phyloP scores from a whole-genome alignment of 169 alveolate species.

The Besnoitia besnoiti region DNA sequence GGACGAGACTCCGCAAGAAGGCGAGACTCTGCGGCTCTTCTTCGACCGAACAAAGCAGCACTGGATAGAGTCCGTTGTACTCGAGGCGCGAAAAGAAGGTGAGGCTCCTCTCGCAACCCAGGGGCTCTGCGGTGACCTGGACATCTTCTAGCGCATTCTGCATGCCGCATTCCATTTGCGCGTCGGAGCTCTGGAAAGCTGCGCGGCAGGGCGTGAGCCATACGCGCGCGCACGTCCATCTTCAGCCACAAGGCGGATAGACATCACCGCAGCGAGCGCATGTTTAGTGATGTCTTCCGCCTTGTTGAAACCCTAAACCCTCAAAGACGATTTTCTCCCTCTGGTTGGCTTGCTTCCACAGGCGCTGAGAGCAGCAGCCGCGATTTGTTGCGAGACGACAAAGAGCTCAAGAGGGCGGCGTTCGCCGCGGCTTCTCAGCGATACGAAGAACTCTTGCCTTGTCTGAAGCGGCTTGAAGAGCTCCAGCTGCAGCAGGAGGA shows the following conservation, averaged over 20 bases:
- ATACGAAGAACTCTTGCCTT: conserved; percentile 4
- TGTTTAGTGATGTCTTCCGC: too few relatives aligned
- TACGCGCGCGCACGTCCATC: neutral
- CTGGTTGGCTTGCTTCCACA: too few relatives aligned
- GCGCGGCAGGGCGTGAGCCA: neutral
- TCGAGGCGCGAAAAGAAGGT: neutral
- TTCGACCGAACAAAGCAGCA: conserved; percentile 79
- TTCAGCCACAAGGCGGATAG: too few relatives aligned
- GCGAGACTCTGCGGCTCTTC: conserved; percentile 78
- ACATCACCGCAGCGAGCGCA: too few relatives aligned
- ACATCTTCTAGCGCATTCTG: too few relatives aligned
- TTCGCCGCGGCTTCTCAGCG: neutral
- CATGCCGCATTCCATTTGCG: too few relatives aligned
- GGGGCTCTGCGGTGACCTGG: too few relatives aligned
- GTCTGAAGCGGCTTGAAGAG: conserved; percentile 24
- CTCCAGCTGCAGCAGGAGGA: neutral
- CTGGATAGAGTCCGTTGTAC: conserved; percentile 74
- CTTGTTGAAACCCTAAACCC: too few relatives aligned
- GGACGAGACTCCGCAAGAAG: conserved; percentile 69
- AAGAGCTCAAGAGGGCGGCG: conserved; percentile 25
- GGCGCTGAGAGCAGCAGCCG: neutral
- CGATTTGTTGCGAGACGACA: conserved; percentile 8
- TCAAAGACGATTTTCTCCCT: too few relatives aligned
- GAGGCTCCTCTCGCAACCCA: neutral
- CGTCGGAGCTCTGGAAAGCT: too few relatives aligned